Conservation (phyloP, 768 basidiomycete species). For the Leccinum incarnatum region DNA sequence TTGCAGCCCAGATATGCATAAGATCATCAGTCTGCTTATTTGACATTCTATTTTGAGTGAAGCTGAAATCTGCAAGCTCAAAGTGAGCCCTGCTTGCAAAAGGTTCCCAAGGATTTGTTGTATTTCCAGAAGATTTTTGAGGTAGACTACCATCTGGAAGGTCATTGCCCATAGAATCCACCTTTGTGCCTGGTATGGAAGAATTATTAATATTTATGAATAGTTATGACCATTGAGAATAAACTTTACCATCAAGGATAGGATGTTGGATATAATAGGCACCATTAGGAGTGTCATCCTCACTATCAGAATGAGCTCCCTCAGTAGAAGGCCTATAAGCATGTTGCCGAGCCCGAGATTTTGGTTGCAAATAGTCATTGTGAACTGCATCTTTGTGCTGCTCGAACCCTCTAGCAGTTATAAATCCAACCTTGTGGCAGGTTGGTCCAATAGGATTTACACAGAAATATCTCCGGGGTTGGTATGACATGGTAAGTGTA, state of each 20-base stretch:
- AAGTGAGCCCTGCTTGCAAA: not conserved
- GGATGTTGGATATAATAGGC: not conserved
- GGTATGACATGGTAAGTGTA: not conserved
- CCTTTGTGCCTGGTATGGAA: not conserved
- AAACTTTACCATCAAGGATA: not conserved
- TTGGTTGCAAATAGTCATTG: not conserved
- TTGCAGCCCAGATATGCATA: not conserved
- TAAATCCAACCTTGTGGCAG: not conserved
- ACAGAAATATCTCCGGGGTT: not conserved
- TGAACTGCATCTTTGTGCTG: not conserved
- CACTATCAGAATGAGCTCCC: not conserved
- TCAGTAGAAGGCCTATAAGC: not conserved
- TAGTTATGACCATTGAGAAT: not conserved
- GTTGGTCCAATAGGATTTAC: not conserved
- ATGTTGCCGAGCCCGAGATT: not conserved
- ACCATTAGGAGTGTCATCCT: not conserved
- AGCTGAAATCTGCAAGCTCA: not conserved
- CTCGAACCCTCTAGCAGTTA: not conserved
- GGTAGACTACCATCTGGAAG: not conserved
- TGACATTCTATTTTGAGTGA: not conserved
- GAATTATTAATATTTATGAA: not conserved
- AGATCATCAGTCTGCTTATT: not conserved
- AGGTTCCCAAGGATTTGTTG: not conserved
- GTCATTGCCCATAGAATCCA: not conserved
- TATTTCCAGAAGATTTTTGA: not conserved